Conservation (phyloP, 1,284 basidiomycete genomes). For the Heterobasidion annosum region DNA sequence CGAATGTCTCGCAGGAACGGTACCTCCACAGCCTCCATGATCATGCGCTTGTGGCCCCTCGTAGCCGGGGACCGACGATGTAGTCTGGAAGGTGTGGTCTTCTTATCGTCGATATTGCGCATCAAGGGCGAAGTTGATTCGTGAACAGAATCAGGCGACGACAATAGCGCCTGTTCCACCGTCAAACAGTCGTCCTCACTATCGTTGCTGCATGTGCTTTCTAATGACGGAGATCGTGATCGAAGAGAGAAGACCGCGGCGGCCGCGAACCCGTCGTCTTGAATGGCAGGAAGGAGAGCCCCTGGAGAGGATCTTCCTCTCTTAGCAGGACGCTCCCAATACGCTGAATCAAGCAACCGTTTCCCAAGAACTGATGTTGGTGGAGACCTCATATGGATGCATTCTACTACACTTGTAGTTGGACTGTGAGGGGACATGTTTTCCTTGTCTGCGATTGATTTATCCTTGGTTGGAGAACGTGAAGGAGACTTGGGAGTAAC, state of each 20-base stretch:
- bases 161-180: slow-evolving; percentile 10
- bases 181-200: slow-evolving; percentile 19
- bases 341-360: slow-evolving; percentile 21
- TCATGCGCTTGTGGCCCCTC: slow-evolving; percentile 34
- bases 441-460: slow-evolving; percentile 31
- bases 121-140: not conserved
- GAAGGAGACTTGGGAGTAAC: slow-evolving; percentile 9
- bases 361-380: slow-evolving; percentile 29
- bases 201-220: slow-evolving; percentile 10
- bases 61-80: slow-evolving; percentile 12
- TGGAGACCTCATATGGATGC: slow-evolving; percentile 20
- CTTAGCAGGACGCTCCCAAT: slow-evolving; percentile 18
- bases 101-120: not conserved
- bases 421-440: slow-evolving; percentile 28
- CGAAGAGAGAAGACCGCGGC: no score
- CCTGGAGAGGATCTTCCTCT: slow-evolving; percentile 15
- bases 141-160: not conserved
- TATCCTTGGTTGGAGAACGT: slow-evolving; percentile 9
- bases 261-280: no score
- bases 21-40: slow-evolving; percentile 50
- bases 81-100: not conserved
- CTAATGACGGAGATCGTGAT: slow-evolving; percentile 10
- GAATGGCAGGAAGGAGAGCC: no score
- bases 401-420: slow-evolving; percentile 23
- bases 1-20: slow-evolving; percentile 26